Evolutionary conservation across 805 yeast species (phyloP), one percentile per base, ranked within the genome.

Genomic region (Wickerhamomyces queroliae): DNA sequence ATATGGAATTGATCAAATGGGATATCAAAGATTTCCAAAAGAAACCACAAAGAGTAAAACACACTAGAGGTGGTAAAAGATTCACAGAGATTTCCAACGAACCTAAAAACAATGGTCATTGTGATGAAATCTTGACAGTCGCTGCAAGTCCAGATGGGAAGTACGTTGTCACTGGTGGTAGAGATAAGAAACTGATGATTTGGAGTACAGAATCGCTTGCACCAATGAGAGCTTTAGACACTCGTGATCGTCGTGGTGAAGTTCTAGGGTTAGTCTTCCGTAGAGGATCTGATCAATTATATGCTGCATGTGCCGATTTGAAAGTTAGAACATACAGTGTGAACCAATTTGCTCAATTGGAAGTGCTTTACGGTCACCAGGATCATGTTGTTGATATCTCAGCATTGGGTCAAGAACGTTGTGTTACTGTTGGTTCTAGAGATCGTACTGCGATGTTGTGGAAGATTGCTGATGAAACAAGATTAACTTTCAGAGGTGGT

Each of bases 371-470:
- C 58, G 99, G 99, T 3, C 99, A 93, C 63, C 98, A 93, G 65
- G 99, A 93, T 57, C 68, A 76, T 39, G 90, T 91, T 33, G 73
- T 76, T 32, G 97, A 82, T 55, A 81, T 93, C 39, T 66, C 88
- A 18, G 88, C 97, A 0, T 66, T 93, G 44, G 76, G 77, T 9
- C 80, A 80, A 60, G 98, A 93, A 56, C 78, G 96, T 42, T 93
- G 99, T 68, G 90, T 93, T 15, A 87, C 95, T 20, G 98, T 91
- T 24, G 99, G 99, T 15, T 73, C 95, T 3, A 78, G 98, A 52
- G 99, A 93, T 63, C 80, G 95, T 53, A 86, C 96, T 5, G 96
- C 91, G 9, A 83, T 95, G 82, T 69, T 86, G 52, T 93, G 99
- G 99, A 93, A 93, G 60, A 88, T 93, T 48, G 78, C 95, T 20